Evolutionary conservation across 2,329 filamentous ascomycete species (phyloP).

Genomic region (Pseudocercospora eumusae): DNA sequence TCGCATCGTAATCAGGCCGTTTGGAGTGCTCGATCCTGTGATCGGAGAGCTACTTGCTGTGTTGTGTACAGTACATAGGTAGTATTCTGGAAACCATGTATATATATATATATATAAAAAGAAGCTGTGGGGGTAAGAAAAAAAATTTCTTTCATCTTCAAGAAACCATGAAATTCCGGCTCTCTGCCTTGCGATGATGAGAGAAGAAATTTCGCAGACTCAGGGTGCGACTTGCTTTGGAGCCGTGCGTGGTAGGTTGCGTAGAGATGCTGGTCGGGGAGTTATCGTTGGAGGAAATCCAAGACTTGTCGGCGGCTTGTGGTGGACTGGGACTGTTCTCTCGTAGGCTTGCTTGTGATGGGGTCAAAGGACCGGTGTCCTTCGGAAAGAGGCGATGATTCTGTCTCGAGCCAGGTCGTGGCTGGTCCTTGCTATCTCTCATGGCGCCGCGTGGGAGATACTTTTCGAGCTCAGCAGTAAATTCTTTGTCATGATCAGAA

Average conservation of each 20-base stretch:
- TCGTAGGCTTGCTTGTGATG: constrained; percentile 19
- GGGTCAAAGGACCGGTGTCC: constrained; percentile 19
- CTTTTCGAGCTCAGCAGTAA: constrained; percentile 18
- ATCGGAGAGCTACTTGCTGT: constrained; percentile 3
- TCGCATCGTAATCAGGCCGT: too few species aligned
- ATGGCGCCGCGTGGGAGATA: constrained; percentile 1
- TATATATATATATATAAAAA: too few species aligned
- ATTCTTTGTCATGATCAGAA: constrained; percentile 11
- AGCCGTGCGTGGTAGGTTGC: constrained; percentile 13
- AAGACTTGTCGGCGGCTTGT: constrained; percentile 16
- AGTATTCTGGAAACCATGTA: neutral
- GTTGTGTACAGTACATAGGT: too few species aligned
- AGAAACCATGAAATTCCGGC: constrained; percentile 17
- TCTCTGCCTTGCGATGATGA: constrained; percentile 17
- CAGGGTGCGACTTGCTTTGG: constrained; percentile 21
- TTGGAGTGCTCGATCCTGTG: neutral
- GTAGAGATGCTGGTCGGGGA: constrained; percentile 3
- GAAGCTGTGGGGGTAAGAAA: too few species aligned
- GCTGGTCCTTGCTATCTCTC: constrained; percentile 4
- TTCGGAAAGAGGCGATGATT: constrained; percentile 26
- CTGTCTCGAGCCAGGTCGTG: constrained; percentile 15
- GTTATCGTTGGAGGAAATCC: constrained; percentile 9
- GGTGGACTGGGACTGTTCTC: constrained; percentile 12
- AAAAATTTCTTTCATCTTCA: too few species aligned
- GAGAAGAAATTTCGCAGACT: constrained; percentile 24